These are phyloP conservation scores for Caryopteris hybrid DNA, from an alignment of 305 asterid species.

Conservation along the genomic window DNA sequence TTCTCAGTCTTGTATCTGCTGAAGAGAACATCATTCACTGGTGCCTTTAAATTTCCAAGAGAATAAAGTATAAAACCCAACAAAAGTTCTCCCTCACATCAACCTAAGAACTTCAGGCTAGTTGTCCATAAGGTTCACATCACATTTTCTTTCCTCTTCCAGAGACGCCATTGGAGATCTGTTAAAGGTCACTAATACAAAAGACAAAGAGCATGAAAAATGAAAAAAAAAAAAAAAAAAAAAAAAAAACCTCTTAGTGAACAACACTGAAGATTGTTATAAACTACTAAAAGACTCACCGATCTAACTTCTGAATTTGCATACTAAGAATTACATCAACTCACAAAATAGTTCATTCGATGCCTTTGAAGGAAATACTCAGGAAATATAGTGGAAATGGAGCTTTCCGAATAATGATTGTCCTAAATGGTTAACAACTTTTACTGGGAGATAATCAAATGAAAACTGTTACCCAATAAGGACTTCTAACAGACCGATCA, in stretches of 20 bases:
- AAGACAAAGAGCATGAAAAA: background rate
- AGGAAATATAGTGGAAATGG: no score
- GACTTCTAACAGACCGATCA: background rate
- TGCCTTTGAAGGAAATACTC: background rate
- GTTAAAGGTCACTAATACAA: background rate
- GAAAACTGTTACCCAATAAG: background rate
- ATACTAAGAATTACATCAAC: background rate
- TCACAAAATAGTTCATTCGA: background rate
- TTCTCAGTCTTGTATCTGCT: background rate
- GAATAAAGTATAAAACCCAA: background rate
- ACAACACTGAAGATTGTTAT: background rate
- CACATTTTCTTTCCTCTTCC: background rate
- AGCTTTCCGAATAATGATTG: background rate
- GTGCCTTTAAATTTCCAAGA: background rate
- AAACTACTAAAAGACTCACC: no score
- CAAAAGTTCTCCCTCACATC: background rate
- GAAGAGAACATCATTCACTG: background rate
- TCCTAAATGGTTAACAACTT: background rate
- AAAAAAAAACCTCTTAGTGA: background rate
- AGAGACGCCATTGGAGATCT: background rate
- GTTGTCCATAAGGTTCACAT: background rate
- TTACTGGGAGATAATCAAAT: background rate
- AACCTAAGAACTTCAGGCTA: background rate
- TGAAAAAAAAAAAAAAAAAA: no score
- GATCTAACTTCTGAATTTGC: constrained; percentile 5